Base-by-base conservation (phyloP, 495 filamentous ascomycete genomes). In the Lichina pygmaea region DNA sequence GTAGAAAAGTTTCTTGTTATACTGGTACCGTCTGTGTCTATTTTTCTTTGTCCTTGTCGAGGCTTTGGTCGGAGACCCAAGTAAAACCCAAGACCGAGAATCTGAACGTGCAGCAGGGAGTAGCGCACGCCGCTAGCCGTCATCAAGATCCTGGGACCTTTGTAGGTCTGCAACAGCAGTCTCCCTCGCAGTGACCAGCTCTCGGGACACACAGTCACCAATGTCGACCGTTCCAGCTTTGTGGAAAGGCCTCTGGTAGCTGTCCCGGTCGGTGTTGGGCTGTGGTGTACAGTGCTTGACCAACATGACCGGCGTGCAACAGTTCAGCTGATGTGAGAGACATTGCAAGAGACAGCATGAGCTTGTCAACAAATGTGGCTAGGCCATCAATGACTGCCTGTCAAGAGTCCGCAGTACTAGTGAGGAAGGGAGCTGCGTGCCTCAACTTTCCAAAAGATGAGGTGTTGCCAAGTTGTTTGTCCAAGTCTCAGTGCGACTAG, bases 401-500 rank as follows among this genome's bases (percentile, higher is more conserved):
- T 80, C 84, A 93, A 64, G 80, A 94, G 38, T 82, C 86, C 8
- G 77, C 76, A 5, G 68, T 77, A 39, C 59, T 91, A 45, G 59
- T 97, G 49, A 70, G 79, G 39, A 81, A 93, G 38, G 89, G 89
- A 44, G 84, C 80, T 38, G 81, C 92, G 15, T 97, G 89, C 62
- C 79, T 97, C 59, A 97, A 97, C 60, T 94, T 97, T 60, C 91
- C 84, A n/a, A 91, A 79, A 38, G 84, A 84, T 57, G 85, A 85
- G 71, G 73, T 76, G 52, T 40, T 59, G 36, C 24, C 31, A 12
- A 31, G 41, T 43, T 42, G 8, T 38, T 38, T n/a, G 34, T 38
- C n/a, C n/a, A n/a, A n/a, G n/a, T n/a, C n/a, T n/a, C n/a, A n/a
- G n/a, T n/a, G n/a, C n/a, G n/a, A n/a, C n/a, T n/a, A n/a, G n/a